Percentiles rank a stretch among this genome's conserved stretches.
Conservation (phyloP, 2,329 filamentous ascomycete species). For the Venturia effusa region DNA sequence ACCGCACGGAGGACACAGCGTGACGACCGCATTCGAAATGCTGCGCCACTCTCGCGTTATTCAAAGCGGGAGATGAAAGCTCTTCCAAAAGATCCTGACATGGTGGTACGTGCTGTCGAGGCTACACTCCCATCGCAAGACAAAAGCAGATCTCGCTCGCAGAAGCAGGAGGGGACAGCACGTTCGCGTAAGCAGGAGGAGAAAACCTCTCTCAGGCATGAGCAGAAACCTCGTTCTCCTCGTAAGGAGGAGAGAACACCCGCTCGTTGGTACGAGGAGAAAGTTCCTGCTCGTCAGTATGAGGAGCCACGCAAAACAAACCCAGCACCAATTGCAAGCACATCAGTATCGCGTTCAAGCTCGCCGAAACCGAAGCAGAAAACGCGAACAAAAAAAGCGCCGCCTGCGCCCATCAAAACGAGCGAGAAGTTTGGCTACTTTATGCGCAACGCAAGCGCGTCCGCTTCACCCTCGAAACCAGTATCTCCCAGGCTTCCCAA, state of each 20-base stretch:
- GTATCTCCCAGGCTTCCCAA: neutral
- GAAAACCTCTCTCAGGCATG: neutral
- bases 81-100: slow-evolving; percentile 1
- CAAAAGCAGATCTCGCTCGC: neutral
- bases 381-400: neutral
- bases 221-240: neutral
- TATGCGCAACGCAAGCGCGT: neutral
- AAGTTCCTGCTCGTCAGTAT: neutral
- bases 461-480: neutral
- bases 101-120: neutral
- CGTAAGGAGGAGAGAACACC: neutral
- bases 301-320: neutral
- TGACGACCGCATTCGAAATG: neutral
- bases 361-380: neutral
- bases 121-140: neutral
- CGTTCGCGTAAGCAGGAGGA: neutral
- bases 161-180: neutral
- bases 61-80: neutral
- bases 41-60: neutral
- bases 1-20: neutral
- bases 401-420: neutral
- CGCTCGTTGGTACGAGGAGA: neutral
- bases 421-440: neutral
- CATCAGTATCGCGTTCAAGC: neutral
- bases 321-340: neutral